Evolutionary conservation across 1,139 yeast species (phyloP), one percentile per base, ranked within the genome.

Genomic region (Insectozyma bohioensis): DNA sequence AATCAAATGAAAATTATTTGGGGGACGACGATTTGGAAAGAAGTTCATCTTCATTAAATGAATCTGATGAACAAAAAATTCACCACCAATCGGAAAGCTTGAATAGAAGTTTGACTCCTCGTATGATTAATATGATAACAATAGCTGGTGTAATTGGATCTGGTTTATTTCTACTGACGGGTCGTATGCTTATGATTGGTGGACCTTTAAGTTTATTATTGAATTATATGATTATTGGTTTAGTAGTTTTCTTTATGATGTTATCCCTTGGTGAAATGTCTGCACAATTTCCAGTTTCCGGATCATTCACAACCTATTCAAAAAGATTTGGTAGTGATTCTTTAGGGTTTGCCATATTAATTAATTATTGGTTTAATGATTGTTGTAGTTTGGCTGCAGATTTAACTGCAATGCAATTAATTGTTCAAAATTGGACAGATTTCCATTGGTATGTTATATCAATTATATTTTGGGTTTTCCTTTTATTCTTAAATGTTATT

Each of bases 61-160:
- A 9, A 5, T 8, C n/a, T n/a, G 22, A 20, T 20, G 22, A 6
- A 6, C 6, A 10, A 24, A 9, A 24, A n/a, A n/a, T n/a, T n/a
- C n/a, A n/a, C n/a, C n/a, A 23, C 4, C 41, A 40, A 12, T 49
- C 55, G 2, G 72, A 64, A 36, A 48, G 59, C 35, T 58, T 66
- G 28, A 57, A 59, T 30, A 52, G 83, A 46, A 57, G 72, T 18
- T 55, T 76, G 41, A 54, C 67, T n/a, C 67, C 75, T 1, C 58
- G 83, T 29, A 78, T 75, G 40, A 63, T 78, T 33, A 74, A 72
- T 40, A 75, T 78, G 84, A 76, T 79, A 53, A 74, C 84, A 24
- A 63, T 79, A 36, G 85, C 82, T 3, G 85, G 85, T 7, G 74
- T 76, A 36, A 77, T 79, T 33, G 86, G 87, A 11, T 77, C 87